phyloP scores from a whole-genome alignment of 495 filamentous ascomycete species.

The Pseudotulostoma volvatum region DNA sequence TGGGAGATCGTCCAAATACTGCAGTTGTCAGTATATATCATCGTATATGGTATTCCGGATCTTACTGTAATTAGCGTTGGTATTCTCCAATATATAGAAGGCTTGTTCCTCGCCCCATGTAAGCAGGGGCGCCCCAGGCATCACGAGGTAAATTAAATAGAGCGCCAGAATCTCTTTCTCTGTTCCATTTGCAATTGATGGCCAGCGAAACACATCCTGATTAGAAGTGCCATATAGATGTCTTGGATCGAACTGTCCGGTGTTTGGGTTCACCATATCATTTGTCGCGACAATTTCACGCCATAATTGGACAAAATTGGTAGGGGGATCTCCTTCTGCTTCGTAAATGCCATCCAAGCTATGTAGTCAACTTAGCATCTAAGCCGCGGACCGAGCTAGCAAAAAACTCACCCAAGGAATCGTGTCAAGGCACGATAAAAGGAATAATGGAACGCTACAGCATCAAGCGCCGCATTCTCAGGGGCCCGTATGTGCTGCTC shows the following conservation, averaged over 20 bases:
- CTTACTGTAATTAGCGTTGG: slow-evolving; percentile 24
- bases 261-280: slow-evolving; percentile 32
- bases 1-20: slow-evolving; percentile 31
- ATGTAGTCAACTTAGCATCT: neutral
- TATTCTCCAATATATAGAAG: slow-evolving; percentile 31
- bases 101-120: slow-evolving; percentile 36
- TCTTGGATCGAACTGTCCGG: slow-evolving; percentile 31
- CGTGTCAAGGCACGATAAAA: slow-evolving; percentile 29
- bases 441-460: slow-evolving; percentile 30
- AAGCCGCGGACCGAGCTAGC: neutral
- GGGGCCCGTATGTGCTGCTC: slow-evolving; percentile 15
- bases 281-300: slow-evolving; percentile 23
- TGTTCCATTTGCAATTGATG: slow-evolving; percentile 31
- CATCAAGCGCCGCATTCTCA: slow-evolving; percentile 23
- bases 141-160: slow-evolving; percentile 26
- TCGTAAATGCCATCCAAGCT: slow-evolving; percentile 25
- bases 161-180: slow-evolving; percentile 27
- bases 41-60: neutral
- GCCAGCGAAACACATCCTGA: slow-evolving; percentile 37
- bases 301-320: slow-evolving; percentile 28
- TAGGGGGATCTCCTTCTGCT: slow-evolving; percentile 22
- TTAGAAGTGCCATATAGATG: slow-evolving; percentile 34
- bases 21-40: neutral
- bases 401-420: slow-evolving; percentile 21
- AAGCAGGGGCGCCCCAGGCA: slow-evolving; percentile 32